phyloP scores from a whole-genome alignment of 2,329 filamentous ascomycete species.

The Ceratocystis papillata region DNA sequence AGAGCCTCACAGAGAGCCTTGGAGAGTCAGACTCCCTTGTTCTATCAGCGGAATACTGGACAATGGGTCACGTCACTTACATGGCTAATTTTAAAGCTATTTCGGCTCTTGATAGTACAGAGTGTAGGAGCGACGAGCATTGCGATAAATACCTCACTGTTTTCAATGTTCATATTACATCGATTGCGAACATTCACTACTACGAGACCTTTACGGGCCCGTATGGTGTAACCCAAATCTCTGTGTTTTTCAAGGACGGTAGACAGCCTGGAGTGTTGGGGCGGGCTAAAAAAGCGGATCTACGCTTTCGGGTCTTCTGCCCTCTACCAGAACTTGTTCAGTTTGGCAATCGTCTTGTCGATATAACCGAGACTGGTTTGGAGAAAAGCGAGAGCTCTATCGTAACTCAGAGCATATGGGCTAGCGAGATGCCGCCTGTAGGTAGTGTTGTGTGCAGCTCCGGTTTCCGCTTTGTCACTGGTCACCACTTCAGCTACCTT shows the following conservation, averaged over 20 bases:
- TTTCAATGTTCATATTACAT: neutral
- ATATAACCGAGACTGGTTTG: neutral
- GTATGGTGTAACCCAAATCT: neutral
- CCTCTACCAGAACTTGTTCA: neutral
- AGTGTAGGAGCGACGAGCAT: neutral
- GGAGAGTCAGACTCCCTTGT: neutral
- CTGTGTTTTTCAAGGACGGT: neutral
- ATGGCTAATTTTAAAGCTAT: neutral
- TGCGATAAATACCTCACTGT: neutral
- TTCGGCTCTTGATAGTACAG: neutral
- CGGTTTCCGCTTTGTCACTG: constrained; percentile 6
- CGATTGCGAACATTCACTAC: neutral
- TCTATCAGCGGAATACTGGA: neutral
- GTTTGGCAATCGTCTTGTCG: neutral
- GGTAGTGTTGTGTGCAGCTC: neutral
- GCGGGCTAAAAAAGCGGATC: neutral
- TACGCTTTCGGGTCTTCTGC: neutral
- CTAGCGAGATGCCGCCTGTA: constrained; percentile 8
- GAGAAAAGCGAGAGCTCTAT: neutral
- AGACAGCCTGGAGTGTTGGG: neutral
- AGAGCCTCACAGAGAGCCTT: neutral
- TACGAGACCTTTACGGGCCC: neutral
- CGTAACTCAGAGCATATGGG: constrained; percentile 1
- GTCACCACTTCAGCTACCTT: constrained; percentile 10
- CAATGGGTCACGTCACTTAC: neutral